phyloP scores from a whole-genome alignment of 1,284 basidiomycete genomes.

The Somion occarium region DNA sequence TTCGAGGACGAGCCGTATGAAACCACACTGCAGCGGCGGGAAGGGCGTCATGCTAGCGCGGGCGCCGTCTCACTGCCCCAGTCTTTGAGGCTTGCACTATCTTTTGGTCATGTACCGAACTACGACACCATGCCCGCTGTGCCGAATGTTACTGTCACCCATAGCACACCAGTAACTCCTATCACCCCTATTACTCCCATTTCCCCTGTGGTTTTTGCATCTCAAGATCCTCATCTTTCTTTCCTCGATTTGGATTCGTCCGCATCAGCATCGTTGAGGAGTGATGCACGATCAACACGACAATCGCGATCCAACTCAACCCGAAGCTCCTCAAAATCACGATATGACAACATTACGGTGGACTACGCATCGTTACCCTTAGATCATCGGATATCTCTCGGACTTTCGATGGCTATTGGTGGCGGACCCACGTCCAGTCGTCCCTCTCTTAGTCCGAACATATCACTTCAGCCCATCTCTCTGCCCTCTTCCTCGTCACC shows the following conservation, averaged over 20 bases:
- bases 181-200: conserved; percentile 9
- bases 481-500: conserved; percentile 16
- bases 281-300: conserved; percentile 17
- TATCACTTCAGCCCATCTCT: conserved; percentile 25
- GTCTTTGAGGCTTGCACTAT: conserved; percentile 12
- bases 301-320: conserved; percentile 19
- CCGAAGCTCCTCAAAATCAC: conserved; percentile 20
- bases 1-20: conserved; percentile 20
- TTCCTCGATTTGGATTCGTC: conserved; percentile 60
- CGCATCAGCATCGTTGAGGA: conserved; percentile 24
- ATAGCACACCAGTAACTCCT: conserved; percentile 1
- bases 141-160: conserved; percentile 2
- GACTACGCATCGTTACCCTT: conserved; percentile 5
- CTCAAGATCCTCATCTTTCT: conserved; percentile 34
- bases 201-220: not conserved
- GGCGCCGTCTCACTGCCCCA: conserved; percentile 25
- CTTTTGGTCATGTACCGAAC: not conserved
- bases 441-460: conserved; percentile 23
- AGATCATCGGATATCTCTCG: conserved; percentile 24
- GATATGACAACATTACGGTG: conserved; percentile 9
- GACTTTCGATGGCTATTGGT: conserved; percentile 25
- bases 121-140: not conserved
- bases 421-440: conserved; percentile 23
- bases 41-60: conserved; percentile 21
- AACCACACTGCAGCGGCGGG: conserved; percentile 17